Conservation (phyloP, 805 yeast species). For the Yarrowia sp. region DNA sequence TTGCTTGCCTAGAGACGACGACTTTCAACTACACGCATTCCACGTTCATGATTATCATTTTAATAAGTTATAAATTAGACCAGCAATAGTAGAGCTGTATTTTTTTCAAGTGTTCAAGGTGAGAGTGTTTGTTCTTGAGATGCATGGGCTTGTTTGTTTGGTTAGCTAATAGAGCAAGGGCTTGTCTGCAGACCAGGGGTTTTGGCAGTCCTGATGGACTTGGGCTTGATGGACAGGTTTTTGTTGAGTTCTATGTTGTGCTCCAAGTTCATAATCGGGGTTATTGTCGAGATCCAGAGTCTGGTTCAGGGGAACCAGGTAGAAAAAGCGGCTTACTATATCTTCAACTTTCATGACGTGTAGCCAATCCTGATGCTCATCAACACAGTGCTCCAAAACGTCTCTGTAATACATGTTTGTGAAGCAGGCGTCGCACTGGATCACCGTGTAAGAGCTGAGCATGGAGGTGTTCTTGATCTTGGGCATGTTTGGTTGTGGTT, state of each 20-base stretch:
- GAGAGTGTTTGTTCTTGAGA: not conserved
- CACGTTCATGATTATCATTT: not conserved
- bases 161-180: not conserved
- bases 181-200: not conserved
- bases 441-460: not conserved
- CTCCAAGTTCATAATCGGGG: slow-evolving; percentile 21
- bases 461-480: slow-evolving; percentile 5
- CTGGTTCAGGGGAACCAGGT: slow-evolving; percentile 1
- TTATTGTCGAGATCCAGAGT: not conserved
- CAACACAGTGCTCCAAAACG: slow-evolving; percentile 2
- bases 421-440: slow-evolving; percentile 7
- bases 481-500: not conserved
- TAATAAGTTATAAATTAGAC: slow-evolving; percentile 20
- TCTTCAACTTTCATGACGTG: not conserved
- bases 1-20: not conserved
- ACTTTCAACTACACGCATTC: not conserved
- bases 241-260: not conserved
- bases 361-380: slow-evolving; percentile 10
- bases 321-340: not conserved
- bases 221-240: not conserved
- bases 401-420: slow-evolving; percentile 5
- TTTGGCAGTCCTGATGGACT: not conserved
- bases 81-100: not conserved
- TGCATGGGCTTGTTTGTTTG: not conserved
- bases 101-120: not conserved